Evolutionary conservation across 2,329 filamentous ascomycete genomes (phyloP).

Genomic region (Boeremia lycopersici): DNA sequence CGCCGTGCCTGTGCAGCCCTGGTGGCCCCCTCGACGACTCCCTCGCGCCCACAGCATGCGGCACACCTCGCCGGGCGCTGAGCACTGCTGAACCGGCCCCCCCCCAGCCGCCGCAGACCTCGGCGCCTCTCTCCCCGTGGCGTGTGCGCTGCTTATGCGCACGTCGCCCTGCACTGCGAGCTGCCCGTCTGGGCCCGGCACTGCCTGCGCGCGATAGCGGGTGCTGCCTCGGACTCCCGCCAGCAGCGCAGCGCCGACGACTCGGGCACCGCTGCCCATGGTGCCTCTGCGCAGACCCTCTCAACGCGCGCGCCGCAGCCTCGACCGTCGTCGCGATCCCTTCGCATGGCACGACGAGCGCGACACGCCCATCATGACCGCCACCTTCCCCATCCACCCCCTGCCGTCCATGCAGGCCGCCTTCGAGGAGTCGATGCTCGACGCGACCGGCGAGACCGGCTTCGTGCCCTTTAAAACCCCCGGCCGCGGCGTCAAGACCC

Average conservation of each 20-base stretch:
- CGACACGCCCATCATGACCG: constrained; percentile 43
- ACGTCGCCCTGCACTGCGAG: constrained; percentile 28
- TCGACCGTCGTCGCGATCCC: constrained; percentile 27
- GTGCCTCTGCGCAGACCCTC: constrained; percentile 31
- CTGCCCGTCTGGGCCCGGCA: constrained; percentile 27
- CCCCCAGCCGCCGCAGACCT: constrained; percentile 8
- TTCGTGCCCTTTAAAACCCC: constrained; percentile 47
- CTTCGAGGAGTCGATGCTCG: constrained; percentile 80
- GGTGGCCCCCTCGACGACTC: constrained; percentile 16
- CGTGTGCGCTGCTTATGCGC: constrained; percentile 27
- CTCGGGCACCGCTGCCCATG: constrained; percentile 25
- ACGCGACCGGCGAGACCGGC: constrained; percentile 60
- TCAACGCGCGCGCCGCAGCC: constrained; percentile 27
- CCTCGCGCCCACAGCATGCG: too few species aligned
- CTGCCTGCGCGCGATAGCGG: constrained; percentile 33
- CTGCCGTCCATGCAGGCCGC: constrained; percentile 78
- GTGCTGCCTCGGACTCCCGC: constrained; percentile 25
- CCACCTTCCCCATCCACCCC: constrained; percentile 66
- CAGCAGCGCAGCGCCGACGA: constrained; percentile 9
- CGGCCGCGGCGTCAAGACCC: constrained; percentile 46
- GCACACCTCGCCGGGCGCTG: constrained; percentile 20
- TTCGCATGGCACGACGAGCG: constrained; percentile 43
- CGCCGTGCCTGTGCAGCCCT: not conserved
- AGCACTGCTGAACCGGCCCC: constrained; percentile 26
- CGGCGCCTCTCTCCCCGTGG: not conserved